These are phyloP conservation scores for Epichloe baconii DNA, from an alignment of 2,329 filamentous ascomycete species.

Conservation along the genomic window DNA sequence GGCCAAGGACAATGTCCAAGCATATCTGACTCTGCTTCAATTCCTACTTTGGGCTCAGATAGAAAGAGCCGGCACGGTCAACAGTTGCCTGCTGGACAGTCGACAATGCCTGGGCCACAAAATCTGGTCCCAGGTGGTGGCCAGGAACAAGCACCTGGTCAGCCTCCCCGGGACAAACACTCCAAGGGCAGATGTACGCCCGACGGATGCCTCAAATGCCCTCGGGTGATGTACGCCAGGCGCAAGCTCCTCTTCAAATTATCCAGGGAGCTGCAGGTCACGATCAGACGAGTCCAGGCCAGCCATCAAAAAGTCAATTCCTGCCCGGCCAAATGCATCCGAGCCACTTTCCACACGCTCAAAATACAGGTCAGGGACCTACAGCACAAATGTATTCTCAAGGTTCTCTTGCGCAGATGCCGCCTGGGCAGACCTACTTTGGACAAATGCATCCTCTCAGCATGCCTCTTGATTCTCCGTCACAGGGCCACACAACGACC, in stretches of 20 bases:
- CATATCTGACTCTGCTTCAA: conserved; percentile 3
- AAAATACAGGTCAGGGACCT: not conserved
- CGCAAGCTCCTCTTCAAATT: too few relatives aligned
- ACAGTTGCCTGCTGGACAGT: too few relatives aligned
- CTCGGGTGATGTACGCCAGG: too few relatives aligned
- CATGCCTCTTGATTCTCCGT: not conserved
- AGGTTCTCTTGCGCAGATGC: not conserved
- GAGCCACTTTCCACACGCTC: not conserved
- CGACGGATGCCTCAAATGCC: too few relatives aligned
- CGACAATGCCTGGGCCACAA: too few relatives aligned
- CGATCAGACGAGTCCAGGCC: too few relatives aligned
- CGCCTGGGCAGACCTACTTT: not conserved
- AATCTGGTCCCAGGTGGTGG: too few relatives aligned
- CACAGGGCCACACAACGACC: not conserved
- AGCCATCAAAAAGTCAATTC: not conserved
- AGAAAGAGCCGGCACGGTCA: too few relatives aligned
- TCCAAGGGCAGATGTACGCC: too few relatives aligned
- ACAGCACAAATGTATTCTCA: not conserved
- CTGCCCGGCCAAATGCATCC: not conserved
- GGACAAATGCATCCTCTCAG: not conserved
- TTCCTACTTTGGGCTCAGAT: not conserved
- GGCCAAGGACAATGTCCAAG: not conserved
- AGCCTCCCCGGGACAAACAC: too few relatives aligned
- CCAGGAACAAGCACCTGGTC: too few relatives aligned
- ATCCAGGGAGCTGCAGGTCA: too few relatives aligned